A percentile compares a stretch with the other conserved stretches of the same genome.
Evolutionary conservation across 2,329 filamentous ascomycete species (phyloP).

Genomic region (Davidsoniella australis): DNA sequence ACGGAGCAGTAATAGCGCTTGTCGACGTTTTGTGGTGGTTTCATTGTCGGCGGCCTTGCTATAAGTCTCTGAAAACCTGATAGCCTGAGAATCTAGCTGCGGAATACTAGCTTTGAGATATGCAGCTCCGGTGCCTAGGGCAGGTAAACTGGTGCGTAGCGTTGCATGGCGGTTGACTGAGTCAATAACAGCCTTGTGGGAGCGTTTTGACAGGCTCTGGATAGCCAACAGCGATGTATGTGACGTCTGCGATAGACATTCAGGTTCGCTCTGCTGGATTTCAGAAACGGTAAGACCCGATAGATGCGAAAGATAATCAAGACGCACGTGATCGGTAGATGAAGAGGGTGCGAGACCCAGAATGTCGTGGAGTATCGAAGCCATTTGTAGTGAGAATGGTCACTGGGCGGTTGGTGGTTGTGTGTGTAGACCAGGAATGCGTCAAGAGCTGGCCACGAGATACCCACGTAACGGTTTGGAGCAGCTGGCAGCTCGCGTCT

Average conservation of each 20-base stretch:
- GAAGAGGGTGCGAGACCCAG: conserved; percentile 18
- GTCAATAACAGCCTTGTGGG: conserved; percentile 67
- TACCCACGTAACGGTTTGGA: neutral
- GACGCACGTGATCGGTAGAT: conserved; percentile 32
- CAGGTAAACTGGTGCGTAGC: conserved; percentile 54
- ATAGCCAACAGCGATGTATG: conserved; percentile 70
- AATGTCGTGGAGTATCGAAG: conserved; percentile 22
- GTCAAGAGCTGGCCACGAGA: neutral
- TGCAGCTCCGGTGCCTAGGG: conserved; percentile 45
- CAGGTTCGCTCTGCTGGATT: conserved; percentile 58
- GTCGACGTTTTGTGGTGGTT: conserved; percentile 56
- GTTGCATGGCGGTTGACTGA: conserved; percentile 65
- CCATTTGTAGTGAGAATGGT: conserved; percentile 18
- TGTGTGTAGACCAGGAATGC: neutral
- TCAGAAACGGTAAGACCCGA: conserved; percentile 59
- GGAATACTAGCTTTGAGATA: conserved; percentile 59
- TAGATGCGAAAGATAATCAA: conserved; percentile 60
- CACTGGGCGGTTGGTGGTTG: neutral
- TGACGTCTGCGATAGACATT: conserved; percentile 61
- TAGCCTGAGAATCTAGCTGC: conserved; percentile 58
- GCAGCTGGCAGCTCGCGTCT: conserved; percentile 1
- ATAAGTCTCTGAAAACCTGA: conserved; percentile 69
- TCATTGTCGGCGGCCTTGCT: conserved; percentile 54
- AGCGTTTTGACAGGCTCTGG: conserved; percentile 77
- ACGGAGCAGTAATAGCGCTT: conserved; percentile 62